Evolutionary conservation across 345 rosid genomes (phyloP), one percentile per base, ranked within the genome.

Genomic region (Ailanthus altissimus): DNA sequence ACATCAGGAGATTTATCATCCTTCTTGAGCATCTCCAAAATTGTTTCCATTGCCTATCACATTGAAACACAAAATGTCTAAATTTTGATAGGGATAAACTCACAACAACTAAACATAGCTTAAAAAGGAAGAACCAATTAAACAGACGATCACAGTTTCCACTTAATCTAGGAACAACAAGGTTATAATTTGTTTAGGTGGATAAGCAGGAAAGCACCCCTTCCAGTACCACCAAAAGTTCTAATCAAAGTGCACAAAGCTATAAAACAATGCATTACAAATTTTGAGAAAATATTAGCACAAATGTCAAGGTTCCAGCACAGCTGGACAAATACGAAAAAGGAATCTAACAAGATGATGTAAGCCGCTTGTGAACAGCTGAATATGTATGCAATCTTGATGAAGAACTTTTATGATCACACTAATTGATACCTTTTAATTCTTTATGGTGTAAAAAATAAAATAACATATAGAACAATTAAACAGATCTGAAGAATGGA

Each of bases 21-120:
- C 84, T 87, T 88, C 77, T 82, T 81, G 63, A 96, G 93, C 98
- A 93, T 91, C 81, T 91, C 94, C 80, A 90, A 65, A 72, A 96
- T 87, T 28, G 91, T 84, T 80, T 91, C 94, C 78, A 67, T 87
- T 1, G 90, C 97, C 99, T 96, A 84, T 51, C 66, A 85, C 40
- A 63, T 67, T 20, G 65, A 49, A 69, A 45, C 1, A 36, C 14
- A 72, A 67, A 8, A 57, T 18, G n/a, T 58, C 40, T 32, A 75
- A 72, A 69, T 16, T 5, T 68, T 28, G 54, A 66, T 69, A 53
- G 16, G 40, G 51, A 70, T 14, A 53, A 51, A 60, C 4, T 56
- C 77, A n/a, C 0, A 25, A 65, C 9, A 69, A 76, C 8, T 28
- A 53, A 49, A 66, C 7, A 61, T 23, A 63, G 70, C 40, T 21